Conservation (phyloP, 2,329 filamentous ascomycete species). For the Penicillium sp. region DNA sequence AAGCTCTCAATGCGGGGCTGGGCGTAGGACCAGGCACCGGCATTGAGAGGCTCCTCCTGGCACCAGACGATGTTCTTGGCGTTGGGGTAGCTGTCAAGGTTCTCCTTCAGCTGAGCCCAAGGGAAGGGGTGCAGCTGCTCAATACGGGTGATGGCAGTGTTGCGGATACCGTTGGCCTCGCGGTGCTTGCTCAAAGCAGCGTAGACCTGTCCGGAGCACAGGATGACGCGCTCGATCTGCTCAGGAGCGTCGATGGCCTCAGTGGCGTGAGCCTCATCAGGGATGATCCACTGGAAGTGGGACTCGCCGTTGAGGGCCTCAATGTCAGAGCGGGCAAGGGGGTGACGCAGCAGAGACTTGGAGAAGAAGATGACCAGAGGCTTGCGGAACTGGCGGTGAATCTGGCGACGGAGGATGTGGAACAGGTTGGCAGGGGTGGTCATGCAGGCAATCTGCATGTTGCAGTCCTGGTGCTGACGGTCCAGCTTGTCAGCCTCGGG, state of each 20-base stretch:
- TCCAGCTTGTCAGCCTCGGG: conserved; percentile 84
- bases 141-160: conserved; percentile 90
- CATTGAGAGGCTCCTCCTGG: conserved; percentile 97
- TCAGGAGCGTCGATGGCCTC: conserved; percentile 72
- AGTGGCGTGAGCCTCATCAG: conserved; percentile 78
- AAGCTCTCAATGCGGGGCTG: conserved; percentile 97
- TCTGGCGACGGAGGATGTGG: conserved; percentile 93
- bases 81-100: conserved; percentile 95
- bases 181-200: conserved; percentile 88
- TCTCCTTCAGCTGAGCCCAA: conserved; percentile 94
- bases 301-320: conserved; percentile 89
- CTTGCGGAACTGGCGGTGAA: conserved; percentile 99
- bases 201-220: conserved; percentile 95
- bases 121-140: conserved; percentile 99
- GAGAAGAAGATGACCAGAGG: conserved; percentile 98
- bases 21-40: conserved; percentile 94
- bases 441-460: conserved; percentile 98
- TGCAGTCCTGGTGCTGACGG: conserved; percentile 98
- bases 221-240: conserved; percentile 88
- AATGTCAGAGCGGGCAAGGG: conserved; percentile 81
- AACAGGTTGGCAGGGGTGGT: conserved; percentile 96
- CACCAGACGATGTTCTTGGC: conserved; percentile 96
- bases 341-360: conserved; percentile 93
- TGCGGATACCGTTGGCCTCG: conserved; percentile 77
- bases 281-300: conserved; percentile 96